A percentile compares a stretch with the other conserved stretches of the same genome.
These are phyloP conservation scores for Neurospora crassa DNA, from an alignment of 2,329 filamentous ascomycete species.

Conservation along the genomic window DNA sequence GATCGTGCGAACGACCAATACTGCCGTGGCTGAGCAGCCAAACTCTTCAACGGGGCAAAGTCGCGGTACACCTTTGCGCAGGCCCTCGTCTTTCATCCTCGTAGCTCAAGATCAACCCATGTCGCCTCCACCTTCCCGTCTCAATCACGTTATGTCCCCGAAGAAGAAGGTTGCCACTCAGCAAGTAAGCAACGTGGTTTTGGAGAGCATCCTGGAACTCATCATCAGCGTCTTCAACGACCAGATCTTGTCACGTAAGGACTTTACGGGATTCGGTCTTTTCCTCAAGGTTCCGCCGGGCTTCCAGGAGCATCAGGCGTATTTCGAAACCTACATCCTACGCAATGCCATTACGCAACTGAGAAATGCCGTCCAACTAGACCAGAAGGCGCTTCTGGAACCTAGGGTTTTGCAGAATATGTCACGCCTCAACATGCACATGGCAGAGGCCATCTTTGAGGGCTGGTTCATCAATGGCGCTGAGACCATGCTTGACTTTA, in stretches of 20 bases:
- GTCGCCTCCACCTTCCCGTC: constrained; percentile 48
- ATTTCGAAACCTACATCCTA: constrained; percentile 86
- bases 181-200: constrained; percentile 56
- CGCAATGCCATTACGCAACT: constrained; percentile 64
- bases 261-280: constrained; percentile 79
- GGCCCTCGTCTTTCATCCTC: constrained; percentile 86
- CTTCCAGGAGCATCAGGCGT: constrained; percentile 88
- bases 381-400: constrained; percentile 66
- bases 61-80: constrained; percentile 55
- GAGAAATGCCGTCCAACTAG: constrained; percentile 57
- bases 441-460: constrained; percentile 86
- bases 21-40: constrained; percentile 40
- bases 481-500: constrained; percentile 74
- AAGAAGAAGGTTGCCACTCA: constrained; percentile 40
- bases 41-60: constrained; percentile 32
- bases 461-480: constrained; percentile 93
- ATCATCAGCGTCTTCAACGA: constrained; percentile 75
- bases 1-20: constrained; percentile 62
- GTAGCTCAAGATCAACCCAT: constrained; percentile 59
- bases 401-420: constrained; percentile 81
- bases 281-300: constrained; percentile 85
- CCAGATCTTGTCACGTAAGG: constrained; percentile 75
- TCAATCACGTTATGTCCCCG: constrained; percentile 54
- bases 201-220: constrained; percentile 69
- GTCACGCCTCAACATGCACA: constrained; percentile 67